phyloP scores from a whole-genome alignment of 2,329 filamentous ascomycete species.

The Macrophomina phaseolina region DNA sequence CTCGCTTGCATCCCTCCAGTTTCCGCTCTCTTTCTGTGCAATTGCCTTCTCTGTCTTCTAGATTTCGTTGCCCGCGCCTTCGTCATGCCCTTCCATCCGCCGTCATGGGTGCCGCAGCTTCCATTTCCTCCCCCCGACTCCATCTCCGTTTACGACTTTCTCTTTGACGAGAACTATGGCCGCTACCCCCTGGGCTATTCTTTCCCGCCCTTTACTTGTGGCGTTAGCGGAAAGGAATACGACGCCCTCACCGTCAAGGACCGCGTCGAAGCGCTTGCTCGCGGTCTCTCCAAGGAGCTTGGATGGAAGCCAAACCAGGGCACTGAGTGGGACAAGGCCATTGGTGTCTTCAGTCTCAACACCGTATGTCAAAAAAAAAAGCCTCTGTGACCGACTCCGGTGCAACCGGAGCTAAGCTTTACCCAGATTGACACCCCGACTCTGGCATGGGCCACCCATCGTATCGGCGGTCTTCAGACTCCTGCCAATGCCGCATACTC shows the following conservation, averaged over 20 bases:
- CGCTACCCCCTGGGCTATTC: conserved; percentile 68
- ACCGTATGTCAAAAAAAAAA: conserved; percentile 57
- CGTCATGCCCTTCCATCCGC: conserved; percentile 62
- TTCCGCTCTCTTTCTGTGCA: neutral
- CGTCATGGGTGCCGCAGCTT: conserved; percentile 66
- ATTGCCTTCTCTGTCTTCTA: neutral
- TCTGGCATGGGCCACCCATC: conserved; percentile 74
- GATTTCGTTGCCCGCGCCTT: neutral
- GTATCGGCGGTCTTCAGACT: conserved; percentile 74
- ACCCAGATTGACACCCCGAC: conserved; percentile 74
- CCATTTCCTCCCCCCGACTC: conserved; percentile 73
- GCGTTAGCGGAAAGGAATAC: conserved; percentile 72
- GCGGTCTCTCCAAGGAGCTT: conserved; percentile 72
- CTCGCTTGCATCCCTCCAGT: neutral
- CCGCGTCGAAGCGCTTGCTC: conserved; percentile 70
- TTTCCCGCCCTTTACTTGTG: conserved; percentile 76
- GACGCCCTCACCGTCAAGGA: conserved; percentile 67
- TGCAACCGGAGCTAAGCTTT: conserved; percentile 32
- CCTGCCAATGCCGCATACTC: conserved; percentile 79
- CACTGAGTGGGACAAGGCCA: conserved; percentile 81
- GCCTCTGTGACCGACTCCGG: too few species aligned
- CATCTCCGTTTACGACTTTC: conserved; percentile 76
- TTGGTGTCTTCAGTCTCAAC: conserved; percentile 79
- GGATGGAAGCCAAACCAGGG: conserved; percentile 73
- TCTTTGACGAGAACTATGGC: conserved; percentile 74